These are phyloP conservation scores for Melianthus villosus DNA, from an alignment of 441 rosid species.

Conservation along the genomic window DNA sequence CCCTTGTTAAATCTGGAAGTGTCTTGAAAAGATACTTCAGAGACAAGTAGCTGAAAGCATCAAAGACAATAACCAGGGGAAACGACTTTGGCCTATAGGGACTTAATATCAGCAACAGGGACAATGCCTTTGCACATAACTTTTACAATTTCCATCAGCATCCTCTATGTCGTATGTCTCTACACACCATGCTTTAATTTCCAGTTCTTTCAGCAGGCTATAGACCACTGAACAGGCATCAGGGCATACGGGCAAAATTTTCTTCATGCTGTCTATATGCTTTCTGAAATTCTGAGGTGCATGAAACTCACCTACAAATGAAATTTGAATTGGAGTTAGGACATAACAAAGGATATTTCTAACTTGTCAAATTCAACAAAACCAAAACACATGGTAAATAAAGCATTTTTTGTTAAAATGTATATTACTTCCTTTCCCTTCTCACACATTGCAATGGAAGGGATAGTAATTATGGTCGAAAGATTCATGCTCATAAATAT, in stretches of 20 bases:
- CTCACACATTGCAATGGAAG: too few relatives aligned
- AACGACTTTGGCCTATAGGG: slow-evolving; percentile 56
- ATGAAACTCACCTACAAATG: slow-evolving; percentile 30
- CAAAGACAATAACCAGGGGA: slow-evolving; percentile 47
- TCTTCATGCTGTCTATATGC: slow-evolving; percentile 44
- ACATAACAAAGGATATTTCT: too few relatives aligned
- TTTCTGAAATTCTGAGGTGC: slow-evolving; percentile 38
- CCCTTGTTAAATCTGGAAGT: slow-evolving; percentile 53
- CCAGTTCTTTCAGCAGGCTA: slow-evolving; percentile 38
- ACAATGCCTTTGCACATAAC: slow-evolving; percentile 46
- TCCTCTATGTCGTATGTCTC: slow-evolving; percentile 67
- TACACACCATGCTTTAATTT: slow-evolving; percentile 53
- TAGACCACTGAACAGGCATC: slow-evolving; percentile 50
- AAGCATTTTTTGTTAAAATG: too few relatives aligned
- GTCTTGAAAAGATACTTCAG: slow-evolving; percentile 55
- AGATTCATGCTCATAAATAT: too few relatives aligned
- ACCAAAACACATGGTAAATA: too few relatives aligned
- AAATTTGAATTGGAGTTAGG: too few relatives aligned
- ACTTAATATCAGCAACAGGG: slow-evolving; percentile 57
- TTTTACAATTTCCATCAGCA: slow-evolving; percentile 33
- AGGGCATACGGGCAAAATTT: slow-evolving; percentile 53
- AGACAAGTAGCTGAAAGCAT: slow-evolving; percentile 54
- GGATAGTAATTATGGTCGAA: too few relatives aligned
- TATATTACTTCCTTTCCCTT: too few relatives aligned
- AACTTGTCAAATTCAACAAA: too few relatives aligned